Base-by-base conservation (phyloP, 129 eudicot species). In the Flaveria sonorensis region DNA sequence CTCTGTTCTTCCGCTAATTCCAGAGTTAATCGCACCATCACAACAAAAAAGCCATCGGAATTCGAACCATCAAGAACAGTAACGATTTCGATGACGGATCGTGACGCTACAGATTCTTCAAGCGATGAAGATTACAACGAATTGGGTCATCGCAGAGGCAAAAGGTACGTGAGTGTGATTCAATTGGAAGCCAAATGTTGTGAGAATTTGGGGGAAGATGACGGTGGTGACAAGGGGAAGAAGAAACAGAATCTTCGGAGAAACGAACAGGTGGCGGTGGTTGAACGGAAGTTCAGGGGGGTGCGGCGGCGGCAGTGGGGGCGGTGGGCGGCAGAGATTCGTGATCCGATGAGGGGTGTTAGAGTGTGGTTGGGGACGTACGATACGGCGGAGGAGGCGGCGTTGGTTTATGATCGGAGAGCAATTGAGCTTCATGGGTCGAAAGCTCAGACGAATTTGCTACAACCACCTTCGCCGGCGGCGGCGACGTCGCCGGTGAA, bases 321-420 rank as follows among this genome's bases (percentile, higher is more conserved):
- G 24, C 19, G 82, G 32, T 90, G 83, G 81, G 82, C 95, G 61
- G 95, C 96, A 40, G 92, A 86, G 89, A 91, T 88, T 20, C 93
- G 96, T 16, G 93, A 83, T 40, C 92, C 90, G 28, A 20, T 15
- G 45, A 79, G 59, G 46, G 46, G 79, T 73, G 51, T 50, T 8
- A 83, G 96, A 61, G 52, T 84, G 4, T 91, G 96, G 93, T 40
- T 91, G 57, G 96, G 96, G 12, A 91, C 93, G 0, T 88, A 66
- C 19, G 88, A 82, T 71, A 91, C 96, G 32, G 93, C 91, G 2
- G 93, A 88, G 65, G 91, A 88, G 72, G 97, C 97, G 0, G 97
- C 97, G 2, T 28, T 86, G 36, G 93, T 76, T 56, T 91, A 91
- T 59, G 93, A 91, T 71, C 82, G 66, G 57, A 84, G 81, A 26